Percentiles rank a stretch among this genome's conserved stretches.
phyloP scores from a whole-genome alignment of 805 yeast species.

The Teunomyces stri region DNA sequence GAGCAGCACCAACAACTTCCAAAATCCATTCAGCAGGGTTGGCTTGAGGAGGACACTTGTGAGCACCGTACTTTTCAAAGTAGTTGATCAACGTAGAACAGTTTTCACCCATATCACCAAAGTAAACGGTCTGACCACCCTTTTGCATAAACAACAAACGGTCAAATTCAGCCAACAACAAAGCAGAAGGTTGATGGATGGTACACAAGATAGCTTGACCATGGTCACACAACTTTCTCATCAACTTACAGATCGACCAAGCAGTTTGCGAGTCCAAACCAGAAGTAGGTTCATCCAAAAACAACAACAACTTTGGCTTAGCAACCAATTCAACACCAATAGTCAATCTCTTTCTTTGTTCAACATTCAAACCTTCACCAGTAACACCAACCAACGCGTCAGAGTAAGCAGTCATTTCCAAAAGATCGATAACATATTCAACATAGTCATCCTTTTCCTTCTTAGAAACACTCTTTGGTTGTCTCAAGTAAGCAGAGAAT shows the following conservation, averaged over 20 bases:
- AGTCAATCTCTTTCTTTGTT: constrained; percentile 38
- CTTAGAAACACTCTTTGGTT: constrained; percentile 15
- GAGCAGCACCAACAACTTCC: constrained; percentile 78
- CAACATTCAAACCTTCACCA: constrained; percentile 38
- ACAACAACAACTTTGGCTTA: constrained; percentile 35
- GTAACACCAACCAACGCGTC: constrained; percentile 32
- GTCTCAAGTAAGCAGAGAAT: constrained; percentile 24
- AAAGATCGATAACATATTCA: constrained; percentile 20
- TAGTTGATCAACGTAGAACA: constrained; percentile 57
- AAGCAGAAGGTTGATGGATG: constrained; percentile 76
- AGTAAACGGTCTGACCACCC: constrained; percentile 80
- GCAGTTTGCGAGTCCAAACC: constrained; percentile 44
- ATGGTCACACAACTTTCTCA: constrained; percentile 64
- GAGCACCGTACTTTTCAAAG: constrained; percentile 71
- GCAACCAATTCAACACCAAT: constrained; percentile 42
- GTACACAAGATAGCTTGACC: constrained; percentile 78
- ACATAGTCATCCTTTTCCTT: constrained; percentile 21
- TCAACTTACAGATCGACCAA: constrained; percentile 67
- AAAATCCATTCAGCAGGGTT: constrained; percentile 79
- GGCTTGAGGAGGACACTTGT: constrained; percentile 35
- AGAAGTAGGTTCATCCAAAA: constrained; percentile 42
- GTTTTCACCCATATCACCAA: constrained; percentile 74
- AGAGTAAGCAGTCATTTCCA: constrained; percentile 23
- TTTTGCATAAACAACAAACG: constrained; percentile 61
- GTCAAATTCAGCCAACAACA: constrained; percentile 65